Evolutionary conservation across 2,329 filamentous ascomycete genomes (phyloP).

Genomic region (Verticillium dahliae): DNA sequence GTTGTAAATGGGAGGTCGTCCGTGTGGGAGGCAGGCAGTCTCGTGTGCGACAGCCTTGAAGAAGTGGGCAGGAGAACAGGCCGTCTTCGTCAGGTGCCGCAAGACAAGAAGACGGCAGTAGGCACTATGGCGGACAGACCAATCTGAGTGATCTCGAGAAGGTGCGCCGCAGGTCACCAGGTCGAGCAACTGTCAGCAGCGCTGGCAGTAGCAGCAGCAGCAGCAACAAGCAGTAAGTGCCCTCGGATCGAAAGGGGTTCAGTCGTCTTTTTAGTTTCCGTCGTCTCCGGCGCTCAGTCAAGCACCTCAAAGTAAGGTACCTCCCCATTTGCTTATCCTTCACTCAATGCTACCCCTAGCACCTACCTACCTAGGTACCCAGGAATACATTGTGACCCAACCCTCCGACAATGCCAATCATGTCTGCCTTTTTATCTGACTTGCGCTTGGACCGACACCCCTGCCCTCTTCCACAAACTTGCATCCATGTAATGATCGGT

Average conservation of each 20-base stretch:
- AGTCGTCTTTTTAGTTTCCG: background rate
- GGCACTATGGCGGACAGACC: background rate
- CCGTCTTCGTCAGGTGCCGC: background rate
- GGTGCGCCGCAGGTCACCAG: too few relatives aligned
- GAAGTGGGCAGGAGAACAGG: background rate
- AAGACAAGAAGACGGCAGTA: background rate
- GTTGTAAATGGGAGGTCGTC: background rate
- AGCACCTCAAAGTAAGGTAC: background rate
- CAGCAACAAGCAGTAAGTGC: too few relatives aligned
- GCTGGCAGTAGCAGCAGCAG: too few relatives aligned
- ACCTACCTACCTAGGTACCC: too few relatives aligned
- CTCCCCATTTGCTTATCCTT: background rate
- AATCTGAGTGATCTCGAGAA: too few relatives aligned
- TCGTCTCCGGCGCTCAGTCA: background rate
- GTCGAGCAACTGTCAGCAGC: too few relatives aligned
- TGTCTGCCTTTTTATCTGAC: background rate
- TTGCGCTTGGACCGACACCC: too few relatives aligned
- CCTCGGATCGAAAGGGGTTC: background rate
- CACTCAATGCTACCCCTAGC: background rate
- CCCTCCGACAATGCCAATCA: background rate
- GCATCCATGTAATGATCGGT: background rate
- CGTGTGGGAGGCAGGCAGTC: too few relatives aligned
- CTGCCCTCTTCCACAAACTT: background rate
- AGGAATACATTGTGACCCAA: background rate
- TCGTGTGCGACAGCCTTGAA: background rate